Conservation (phyloP, 192 early-diverging fungal genomes). For the Coemansia sp. region DNA sequence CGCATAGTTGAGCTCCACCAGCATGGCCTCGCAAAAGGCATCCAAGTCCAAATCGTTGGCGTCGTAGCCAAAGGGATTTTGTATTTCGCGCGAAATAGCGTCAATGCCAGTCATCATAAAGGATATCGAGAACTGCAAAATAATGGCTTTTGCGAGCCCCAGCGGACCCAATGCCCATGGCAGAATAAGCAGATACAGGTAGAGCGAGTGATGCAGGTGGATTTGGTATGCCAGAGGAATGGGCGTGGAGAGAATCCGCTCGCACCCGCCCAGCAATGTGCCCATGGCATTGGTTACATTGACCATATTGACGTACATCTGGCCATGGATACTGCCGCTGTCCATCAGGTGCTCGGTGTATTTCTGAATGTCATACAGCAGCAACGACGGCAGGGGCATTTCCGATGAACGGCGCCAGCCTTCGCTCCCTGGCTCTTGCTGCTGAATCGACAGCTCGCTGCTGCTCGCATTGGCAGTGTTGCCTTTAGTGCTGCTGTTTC, state of each 20-base stretch:
- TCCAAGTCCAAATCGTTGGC: conserved; percentile 68
- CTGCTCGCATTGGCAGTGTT: neutral
- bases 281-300: conserved; percentile 53
- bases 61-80: conserved; percentile 89
- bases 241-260: conserved; percentile 82
- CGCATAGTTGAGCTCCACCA: conserved; percentile 40
- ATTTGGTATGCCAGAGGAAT: conserved; percentile 88
- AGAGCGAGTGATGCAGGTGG: conserved; percentile 81
- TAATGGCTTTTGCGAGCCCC: conserved; percentile 60
- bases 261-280: conserved; percentile 65
- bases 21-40: conserved; percentile 53
- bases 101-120: conserved; percentile 85
- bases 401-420: conserved; percentile 36
- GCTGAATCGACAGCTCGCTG: conserved; percentile 5
- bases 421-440: conserved; percentile 25
- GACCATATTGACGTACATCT: conserved; percentile 52
- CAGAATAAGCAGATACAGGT: conserved; percentile 69
- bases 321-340: conserved; percentile 38
- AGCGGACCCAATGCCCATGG: conserved; percentile 76
- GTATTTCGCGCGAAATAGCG: conserved; percentile 82
- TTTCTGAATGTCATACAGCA: conserved; percentile 62
- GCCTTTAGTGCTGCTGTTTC: conserved; percentile 13
- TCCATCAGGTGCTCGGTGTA: conserved; percentile 55
- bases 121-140: conserved; percentile 63
- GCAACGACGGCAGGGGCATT: conserved; percentile 54